Evolutionary conservation across 305 asterid species (phyloP).

Genomic region (Fraxinus sp.): DNA sequence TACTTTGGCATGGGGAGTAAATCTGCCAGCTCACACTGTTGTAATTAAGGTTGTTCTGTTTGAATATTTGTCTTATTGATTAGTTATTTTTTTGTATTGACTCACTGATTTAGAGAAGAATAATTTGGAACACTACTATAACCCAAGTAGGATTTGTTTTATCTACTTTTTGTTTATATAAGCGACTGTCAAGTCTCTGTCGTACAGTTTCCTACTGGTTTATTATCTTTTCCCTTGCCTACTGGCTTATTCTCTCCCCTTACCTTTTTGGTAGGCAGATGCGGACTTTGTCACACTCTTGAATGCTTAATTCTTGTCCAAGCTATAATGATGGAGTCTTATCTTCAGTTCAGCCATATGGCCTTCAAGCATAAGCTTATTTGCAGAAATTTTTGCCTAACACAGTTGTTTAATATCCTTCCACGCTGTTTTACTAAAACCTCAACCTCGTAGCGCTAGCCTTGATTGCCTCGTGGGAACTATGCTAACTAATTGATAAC

Average conservation of each 20-base stretch:
- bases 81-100: constrained; percentile 16
- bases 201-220: constrained; percentile 15
- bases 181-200: constrained; percentile 12
- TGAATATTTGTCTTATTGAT: constrained; percentile 17
- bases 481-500: not conserved
- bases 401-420: not conserved
- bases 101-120: constrained; percentile 9
- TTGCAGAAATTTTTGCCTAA: not conserved
- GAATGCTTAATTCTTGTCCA: not conserved
- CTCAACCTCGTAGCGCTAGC: not conserved
- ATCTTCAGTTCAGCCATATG: not conserved
- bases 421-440: not conserved
- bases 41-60: constrained; percentile 84
- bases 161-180: not conserved
- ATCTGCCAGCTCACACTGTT: constrained; percentile 99
- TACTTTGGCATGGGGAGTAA: constrained; percentile 99
- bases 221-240: not conserved
- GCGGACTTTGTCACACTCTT: not conserved
- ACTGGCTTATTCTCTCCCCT: not conserved
- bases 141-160: not conserved
- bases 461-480: not conserved
- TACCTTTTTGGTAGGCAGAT: constrained; percentile 15
- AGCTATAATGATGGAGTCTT: not conserved
- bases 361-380: not conserved
- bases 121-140: constrained; percentile 7